A percentile compares a stretch with the other conserved stretches of the same genome.
Evolutionary conservation across 345 rosid genomes (phyloP).

Genomic region (Bruguiera gymnorhiza): DNA sequence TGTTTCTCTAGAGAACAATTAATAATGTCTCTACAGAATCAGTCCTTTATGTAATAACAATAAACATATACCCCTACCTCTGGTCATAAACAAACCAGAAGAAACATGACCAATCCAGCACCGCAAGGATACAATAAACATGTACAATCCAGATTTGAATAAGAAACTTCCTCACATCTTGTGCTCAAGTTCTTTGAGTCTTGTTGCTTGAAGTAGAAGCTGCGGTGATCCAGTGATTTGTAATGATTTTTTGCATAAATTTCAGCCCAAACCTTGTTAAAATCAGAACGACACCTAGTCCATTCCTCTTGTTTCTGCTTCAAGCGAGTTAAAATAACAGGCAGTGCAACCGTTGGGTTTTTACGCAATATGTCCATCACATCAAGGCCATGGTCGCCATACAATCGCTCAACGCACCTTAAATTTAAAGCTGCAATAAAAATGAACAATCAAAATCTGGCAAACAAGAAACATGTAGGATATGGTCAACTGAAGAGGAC

Average conservation of each 20-base stretch:
- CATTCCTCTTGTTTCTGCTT: conserved; percentile 7
- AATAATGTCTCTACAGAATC: no score
- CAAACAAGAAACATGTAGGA: conserved; percentile 3
- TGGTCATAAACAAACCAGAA: no score
- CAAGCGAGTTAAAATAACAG: conserved; percentile 7
- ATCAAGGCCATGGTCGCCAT: conserved; percentile 5
- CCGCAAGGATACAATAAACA: not conserved
- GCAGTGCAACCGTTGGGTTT: not conserved
- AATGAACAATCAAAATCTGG: conserved; percentile 7
- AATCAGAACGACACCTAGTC: not conserved
- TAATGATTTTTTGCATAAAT: conserved; percentile 64
- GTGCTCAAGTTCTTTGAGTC: conserved; percentile 93
- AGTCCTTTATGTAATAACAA: no score
- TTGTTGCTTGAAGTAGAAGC: conserved; percentile 98
- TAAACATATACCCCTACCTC: no score
- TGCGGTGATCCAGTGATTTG: conserved; percentile 97
- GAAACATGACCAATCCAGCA: not conserved
- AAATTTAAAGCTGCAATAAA: conserved; percentile 61
- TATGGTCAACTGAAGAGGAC: not conserved
- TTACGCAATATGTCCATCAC: conserved; percentile 4
- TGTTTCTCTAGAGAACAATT: no score
- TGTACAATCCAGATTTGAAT: not conserved
- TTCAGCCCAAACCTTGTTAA: not conserved
- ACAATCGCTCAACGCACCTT: conserved; percentile 61
- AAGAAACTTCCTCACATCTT: conserved; percentile 55